A percentile compares a stretch with the other conserved stretches of the same genome.
Conservation (phyloP, 805 yeast genomes). For the Tetrapisispora arboricola region DNA sequence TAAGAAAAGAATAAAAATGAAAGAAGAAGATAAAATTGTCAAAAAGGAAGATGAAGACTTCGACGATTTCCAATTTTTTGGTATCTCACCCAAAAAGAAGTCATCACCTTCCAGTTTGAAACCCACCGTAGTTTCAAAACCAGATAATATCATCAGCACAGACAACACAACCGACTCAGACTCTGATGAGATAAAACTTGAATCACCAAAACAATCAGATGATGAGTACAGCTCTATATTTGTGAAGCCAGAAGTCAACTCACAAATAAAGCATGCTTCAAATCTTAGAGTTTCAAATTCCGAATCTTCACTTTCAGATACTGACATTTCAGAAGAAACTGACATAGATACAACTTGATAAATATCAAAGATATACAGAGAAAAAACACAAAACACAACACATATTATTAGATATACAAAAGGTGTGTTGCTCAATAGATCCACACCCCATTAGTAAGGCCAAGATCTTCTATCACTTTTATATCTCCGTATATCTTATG, state of each 20-base stretch:
- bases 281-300: not conserved
- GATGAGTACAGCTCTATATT: not conserved
- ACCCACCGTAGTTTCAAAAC: not conserved
- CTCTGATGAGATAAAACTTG: not conserved
- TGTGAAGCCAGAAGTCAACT: not conserved
- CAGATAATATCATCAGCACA: not conserved
- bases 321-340: not conserved
- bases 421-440: no score
- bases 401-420: no score
- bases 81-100: slow-evolving; percentile 7
- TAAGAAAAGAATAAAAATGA: not conserved
- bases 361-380: no score
- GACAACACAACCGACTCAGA: not conserved
- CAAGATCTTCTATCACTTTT: no score
- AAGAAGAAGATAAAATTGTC: not conserved
- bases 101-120: not conserved
- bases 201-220: not conserved
- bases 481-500: no score
- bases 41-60: slow-evolving; percentile 11
- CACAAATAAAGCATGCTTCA: not conserved
- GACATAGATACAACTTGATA: not conserved
- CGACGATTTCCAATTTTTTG: slow-evolving; percentile 17
- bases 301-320: not conserved
- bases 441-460: no score
- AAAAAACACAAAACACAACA: no score